Percentiles rank a stretch among this genome's conserved stretches.
Conservation (phyloP, 2,329 filamentous ascomycete genomes). For the Paradendryphiella salina region DNA sequence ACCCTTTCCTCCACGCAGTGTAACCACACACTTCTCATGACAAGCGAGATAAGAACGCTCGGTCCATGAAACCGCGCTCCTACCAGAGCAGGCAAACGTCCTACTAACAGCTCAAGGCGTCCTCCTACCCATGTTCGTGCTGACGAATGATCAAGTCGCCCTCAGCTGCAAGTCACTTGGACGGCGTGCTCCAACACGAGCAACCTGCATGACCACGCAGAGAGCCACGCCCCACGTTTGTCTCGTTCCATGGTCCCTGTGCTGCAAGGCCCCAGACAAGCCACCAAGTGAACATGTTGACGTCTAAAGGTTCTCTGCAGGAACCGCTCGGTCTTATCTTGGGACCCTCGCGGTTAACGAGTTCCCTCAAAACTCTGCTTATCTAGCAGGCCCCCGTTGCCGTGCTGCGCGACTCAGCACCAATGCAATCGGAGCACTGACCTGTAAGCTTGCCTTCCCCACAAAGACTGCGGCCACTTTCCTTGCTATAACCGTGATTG, state of each 20-base stretch:
- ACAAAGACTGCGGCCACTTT: conserved; percentile 29
- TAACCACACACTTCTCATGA: conserved; percentile 1
- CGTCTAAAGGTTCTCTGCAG: conserved; percentile 19
- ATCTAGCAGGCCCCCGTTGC: conserved; percentile 3
- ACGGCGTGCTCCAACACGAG: conserved; percentile 15
- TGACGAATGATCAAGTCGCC: conserved; percentile 12
- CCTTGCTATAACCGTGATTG: conserved; percentile 26
- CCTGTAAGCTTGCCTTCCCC: conserved; percentile 22
- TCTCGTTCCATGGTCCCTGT: conserved; percentile 26
- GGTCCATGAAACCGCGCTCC: conserved; percentile 11
- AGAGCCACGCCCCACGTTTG: conserved; percentile 36
- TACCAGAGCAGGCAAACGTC: conserved; percentile 22
- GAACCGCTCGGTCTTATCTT: conserved; percentile 28
- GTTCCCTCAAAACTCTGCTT: conserved; percentile 9
- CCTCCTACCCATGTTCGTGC: conserved; percentile 2
- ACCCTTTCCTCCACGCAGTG: neutral
- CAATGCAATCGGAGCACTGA: conserved; percentile 9
- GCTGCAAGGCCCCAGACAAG: conserved; percentile 12
- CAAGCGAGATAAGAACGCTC: conserved; percentile 38
- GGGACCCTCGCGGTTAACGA: conserved; percentile 14
- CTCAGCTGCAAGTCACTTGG: conserved; percentile 37
- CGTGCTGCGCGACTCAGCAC: conserved; percentile 17
- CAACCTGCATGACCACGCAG: conserved; percentile 13
- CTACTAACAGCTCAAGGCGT: conserved; percentile 19
- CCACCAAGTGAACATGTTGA: conserved; percentile 10